A percentile compares a stretch with the other conserved stretches of the same genome.
Conservation (phyloP, 163 green algal species). For the Volvox carteri region DNA sequence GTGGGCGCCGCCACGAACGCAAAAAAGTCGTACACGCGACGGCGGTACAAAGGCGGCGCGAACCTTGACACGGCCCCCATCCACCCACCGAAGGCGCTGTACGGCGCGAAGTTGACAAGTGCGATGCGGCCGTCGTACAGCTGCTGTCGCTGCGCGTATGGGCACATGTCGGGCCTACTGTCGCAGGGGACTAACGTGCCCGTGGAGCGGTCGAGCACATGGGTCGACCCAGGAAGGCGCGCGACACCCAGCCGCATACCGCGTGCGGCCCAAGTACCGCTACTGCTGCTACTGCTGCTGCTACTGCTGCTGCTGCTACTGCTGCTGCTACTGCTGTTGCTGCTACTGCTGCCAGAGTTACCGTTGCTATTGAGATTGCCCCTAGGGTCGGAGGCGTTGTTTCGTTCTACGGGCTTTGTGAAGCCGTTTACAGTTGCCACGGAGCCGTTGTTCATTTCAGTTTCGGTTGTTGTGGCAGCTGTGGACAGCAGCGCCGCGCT, state of each 20-base stretch:
- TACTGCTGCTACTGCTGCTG: neutral
- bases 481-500: constrained; percentile 19
- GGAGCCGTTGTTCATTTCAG: neutral
- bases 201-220: constrained; percentile 41
- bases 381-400: neutral
- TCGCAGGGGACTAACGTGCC: constrained; percentile 18
- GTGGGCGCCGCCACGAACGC: constrained; percentile 2
- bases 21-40: constrained; percentile 28
- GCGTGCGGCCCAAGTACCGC: neutral
- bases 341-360: neutral
- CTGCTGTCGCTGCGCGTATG: neutral
- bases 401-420: no score
- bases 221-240: constrained; percentile 15
- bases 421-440: neutral
- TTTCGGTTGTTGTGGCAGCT: neutral
- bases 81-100: constrained; percentile 39
- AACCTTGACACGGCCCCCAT: neutral
- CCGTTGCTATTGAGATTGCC: no score
- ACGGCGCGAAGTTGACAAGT: constrained; percentile 28
- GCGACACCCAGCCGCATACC: constrained; percentile 38
- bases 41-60: neutral
- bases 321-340: neutral
- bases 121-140: constrained; percentile 5
- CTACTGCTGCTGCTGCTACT: neutral
- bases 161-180: neutral